Evolutionary conservation across 495 filamentous ascomycete species (phyloP), one percentile per base, ranked within the genome.

Genomic region (Durotheca rogersii): DNA sequence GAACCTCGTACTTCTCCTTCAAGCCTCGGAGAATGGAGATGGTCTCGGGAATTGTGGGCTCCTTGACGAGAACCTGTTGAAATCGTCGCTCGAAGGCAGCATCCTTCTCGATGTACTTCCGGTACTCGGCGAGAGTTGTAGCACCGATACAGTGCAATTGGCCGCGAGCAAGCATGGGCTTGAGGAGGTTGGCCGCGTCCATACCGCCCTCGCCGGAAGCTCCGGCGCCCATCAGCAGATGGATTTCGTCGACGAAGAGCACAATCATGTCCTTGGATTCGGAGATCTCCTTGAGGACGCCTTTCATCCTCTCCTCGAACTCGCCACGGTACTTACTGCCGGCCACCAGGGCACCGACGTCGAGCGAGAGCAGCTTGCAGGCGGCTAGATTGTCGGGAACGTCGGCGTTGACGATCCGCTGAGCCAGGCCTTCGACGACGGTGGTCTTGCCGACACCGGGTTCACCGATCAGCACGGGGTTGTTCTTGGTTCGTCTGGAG

Each of bases 51-150:
- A 96, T 82, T 4, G 82, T 71, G 1, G 93, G 93, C 65, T 98
- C 93, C 65, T 94, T 95, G 62, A 96, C 90, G 23, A 97, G 69
- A 21, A 98, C 92, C 67, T 97, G 93, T 68, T 98, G 93, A 77
- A 98, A 98, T 65, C 93, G 88, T 61, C 94, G 90, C 67, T 97
- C 93, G 65, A 98, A 97, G 36, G 93, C 93, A 34, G 88, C 86
- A 58, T 98, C 93, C 69, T 98, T 98, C 68, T 98, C 94, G 48
- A 98, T 96, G 69, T 98, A 96, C 71, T 98, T 98, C 58, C 93
- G 83, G 72, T 97, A 98, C 68, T 98, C 93, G 49, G 82, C 81
- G 39, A 98, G 76, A 1, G 93, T 98, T 0, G 93, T 98, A 1
- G 93, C 93, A 66, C 93, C 93, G 52, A 97, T 96, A 62, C 93